phyloP scores from a whole-genome alignment of 1,139 yeast genomes.

The Eremothecium gossypii region DNA sequence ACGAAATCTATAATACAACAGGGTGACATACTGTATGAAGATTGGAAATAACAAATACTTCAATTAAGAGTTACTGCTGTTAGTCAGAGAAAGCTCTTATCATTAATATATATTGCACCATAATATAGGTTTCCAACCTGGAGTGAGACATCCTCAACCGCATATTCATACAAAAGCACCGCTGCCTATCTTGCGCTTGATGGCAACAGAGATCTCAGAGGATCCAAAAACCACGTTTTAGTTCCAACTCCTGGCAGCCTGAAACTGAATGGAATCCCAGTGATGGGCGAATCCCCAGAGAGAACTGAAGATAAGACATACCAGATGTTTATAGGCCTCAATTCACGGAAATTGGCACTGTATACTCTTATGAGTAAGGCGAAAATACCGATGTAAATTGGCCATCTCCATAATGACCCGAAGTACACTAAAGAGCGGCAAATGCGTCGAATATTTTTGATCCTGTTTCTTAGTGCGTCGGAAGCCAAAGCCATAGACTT shows the following conservation, averaged over 20 bases:
- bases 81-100: too few relatives aligned
- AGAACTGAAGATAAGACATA: background rate
- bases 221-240: background rate
- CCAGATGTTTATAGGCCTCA: background rate
- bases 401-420: background rate
- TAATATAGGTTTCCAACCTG: too few relatives aligned
- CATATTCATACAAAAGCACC: too few relatives aligned
- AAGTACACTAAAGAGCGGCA: background rate
- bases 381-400: conserved; percentile 5
- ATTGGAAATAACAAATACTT: too few relatives aligned
- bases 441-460: background rate
- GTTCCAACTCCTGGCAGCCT: background rate
- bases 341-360: background rate
- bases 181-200: background rate
- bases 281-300: background rate
- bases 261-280: background rate
- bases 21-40: too few relatives aligned
- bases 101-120: too few relatives aligned
- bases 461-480: background rate
- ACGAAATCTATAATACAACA: too few relatives aligned
- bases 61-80: too few relatives aligned
- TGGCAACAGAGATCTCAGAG: background rate
- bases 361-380: conserved; percentile 8
- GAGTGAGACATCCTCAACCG: too few relatives aligned
- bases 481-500: background rate